Percentiles rank a stretch among this genome's conserved stretches.
Evolutionary conservation across 2,329 filamentous ascomycete genomes (phyloP).

Genomic region (Beauveria brongniartii): DNA sequence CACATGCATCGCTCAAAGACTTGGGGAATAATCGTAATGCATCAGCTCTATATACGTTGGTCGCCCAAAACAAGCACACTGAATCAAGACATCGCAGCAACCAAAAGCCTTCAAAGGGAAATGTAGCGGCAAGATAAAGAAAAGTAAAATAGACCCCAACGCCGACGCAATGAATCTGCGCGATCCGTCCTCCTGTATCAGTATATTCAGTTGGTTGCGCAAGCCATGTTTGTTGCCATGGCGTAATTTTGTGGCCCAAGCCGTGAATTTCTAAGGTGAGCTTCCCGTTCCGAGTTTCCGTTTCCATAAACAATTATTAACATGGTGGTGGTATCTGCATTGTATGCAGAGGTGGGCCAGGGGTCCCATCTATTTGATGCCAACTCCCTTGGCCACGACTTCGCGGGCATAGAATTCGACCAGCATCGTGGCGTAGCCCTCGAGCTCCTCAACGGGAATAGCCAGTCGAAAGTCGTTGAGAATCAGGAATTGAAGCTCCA

Average conservation of each 20-base stretch:
- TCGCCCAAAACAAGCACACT: not conserved
- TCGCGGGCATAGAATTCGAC: constrained; percentile 97
- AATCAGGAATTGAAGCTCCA: constrained; percentile 91
- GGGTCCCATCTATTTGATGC: not conserved
- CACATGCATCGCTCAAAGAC: too few relatives aligned
- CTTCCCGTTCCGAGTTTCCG: not conserved
- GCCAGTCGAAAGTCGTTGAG: constrained; percentile 94
- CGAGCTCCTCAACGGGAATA: constrained; percentile 88
- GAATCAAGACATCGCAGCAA: not conserved
- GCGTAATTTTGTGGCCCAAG: not conserved
- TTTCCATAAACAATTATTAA: not conserved
- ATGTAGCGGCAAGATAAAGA: not conserved
- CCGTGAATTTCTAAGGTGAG: constrained; percentile 5
- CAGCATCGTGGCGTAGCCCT: constrained; percentile 96
- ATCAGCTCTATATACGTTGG: constrained; percentile 4
- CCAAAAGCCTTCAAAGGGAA: not conserved
- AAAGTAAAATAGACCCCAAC: not conserved
- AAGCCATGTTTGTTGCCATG: not conserved
- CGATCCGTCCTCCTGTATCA: constrained; percentile 8
- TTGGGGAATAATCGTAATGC: not conserved
- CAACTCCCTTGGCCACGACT: constrained; percentile 47
- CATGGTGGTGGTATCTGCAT: not conserved
- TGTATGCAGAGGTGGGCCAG: too few relatives aligned
- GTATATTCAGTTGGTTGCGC: constrained; percentile 2
- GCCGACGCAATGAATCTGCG: constrained; percentile 12